Base-by-base conservation (phyloP, 208 protist genomes). In the Acanthamoeba sp. region DNA sequence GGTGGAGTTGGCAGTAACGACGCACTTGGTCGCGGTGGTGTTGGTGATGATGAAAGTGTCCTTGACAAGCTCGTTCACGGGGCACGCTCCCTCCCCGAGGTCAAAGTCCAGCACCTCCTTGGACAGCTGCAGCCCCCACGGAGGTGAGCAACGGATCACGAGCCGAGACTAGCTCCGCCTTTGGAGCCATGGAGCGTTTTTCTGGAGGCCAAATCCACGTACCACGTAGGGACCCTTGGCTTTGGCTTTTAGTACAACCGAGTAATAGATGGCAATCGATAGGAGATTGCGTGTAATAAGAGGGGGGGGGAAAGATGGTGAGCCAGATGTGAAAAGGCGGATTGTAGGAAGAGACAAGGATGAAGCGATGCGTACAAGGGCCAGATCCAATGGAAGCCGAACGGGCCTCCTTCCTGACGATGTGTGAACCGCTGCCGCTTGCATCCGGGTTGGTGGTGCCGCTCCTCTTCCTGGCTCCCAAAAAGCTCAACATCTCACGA, bases 71-170 rank as follows among this genome's bases (percentile, higher is more conserved):
- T 88, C 80, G n/a, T 62, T 52, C 9, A 88, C 45, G 27, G 80
- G 80, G 14, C 24, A 34, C 16, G 80, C 80, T 4, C 18, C 14
- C 24, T 88, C 80, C 6, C 80, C 80, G 14, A 88, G 80, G 18
- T 62, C 80, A 88, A 88, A 88, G 27, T 88, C 80, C 10, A 88
- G n/a, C 45, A 64, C 80, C 80, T 88, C 80, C 80, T 88, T 88
- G 27, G 80, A 88, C n/a, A 88, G 42, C 80, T 88, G 80, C 80
- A 42, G n/a, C n/a, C n/a, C n/a, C n/a, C n/a, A n/a, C n/a, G n/a
- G 5, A 27, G 16, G 24, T 10, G 34, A 5, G 42, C 69, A 5
- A 80, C 27, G 62, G 14, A 22, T 71, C 16, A 16, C 16, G 48
- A 6, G 16, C 7, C 27, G 62, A 10, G 62, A 71, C 27, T 27